Conservation (phyloP, 768 basidiomycete genomes). For the Tricholoma sp. region DNA sequence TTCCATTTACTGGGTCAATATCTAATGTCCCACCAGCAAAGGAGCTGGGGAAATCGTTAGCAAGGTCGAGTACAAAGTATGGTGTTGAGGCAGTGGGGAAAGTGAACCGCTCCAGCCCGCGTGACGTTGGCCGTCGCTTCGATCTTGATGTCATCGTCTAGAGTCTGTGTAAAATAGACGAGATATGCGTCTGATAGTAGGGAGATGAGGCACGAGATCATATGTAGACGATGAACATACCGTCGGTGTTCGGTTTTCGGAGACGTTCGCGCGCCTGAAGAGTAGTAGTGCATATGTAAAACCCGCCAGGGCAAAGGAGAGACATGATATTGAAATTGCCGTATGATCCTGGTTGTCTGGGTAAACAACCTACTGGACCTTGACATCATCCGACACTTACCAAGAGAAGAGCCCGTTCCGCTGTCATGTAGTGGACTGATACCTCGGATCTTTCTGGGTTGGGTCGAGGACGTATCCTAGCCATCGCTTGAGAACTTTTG, state of each 20-base stretch:
- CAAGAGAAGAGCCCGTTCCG: constrained; percentile 63
- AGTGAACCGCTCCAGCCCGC: constrained; percentile 68
- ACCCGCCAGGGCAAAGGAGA: constrained; percentile 54
- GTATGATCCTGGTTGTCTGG: constrained; percentile 38
- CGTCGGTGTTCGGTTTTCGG: constrained; percentile 60
- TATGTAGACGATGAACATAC: constrained; percentile 22
- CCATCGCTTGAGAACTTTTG: background rate
- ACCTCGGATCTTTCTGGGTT: constrained; percentile 53
- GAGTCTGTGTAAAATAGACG: constrained; percentile 63
- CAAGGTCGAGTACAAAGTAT: constrained; percentile 61
- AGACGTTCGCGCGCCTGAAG: constrained; percentile 50
- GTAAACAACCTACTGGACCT: background rate
- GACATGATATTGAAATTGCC: constrained; percentile 72
- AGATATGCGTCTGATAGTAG: constrained; percentile 49
- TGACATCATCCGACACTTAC: constrained; percentile 21
- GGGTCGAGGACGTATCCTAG: constrained; percentile 60
- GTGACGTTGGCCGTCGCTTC: constrained; percentile 66
- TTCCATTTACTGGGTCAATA: constrained; percentile 54
- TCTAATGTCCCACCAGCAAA: constrained; percentile 59
- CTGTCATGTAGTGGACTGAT: constrained; percentile 66
- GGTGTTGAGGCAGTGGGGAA: constrained; percentile 58
- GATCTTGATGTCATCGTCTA: constrained; percentile 64
- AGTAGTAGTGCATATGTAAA: constrained; percentile 58
- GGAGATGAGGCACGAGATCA: background rate
- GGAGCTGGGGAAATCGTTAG: constrained; percentile 58